These are phyloP conservation scores for Capsicum chinense DNA, from an alignment of 257 asterid genomes.

Conservation along the genomic window DNA sequence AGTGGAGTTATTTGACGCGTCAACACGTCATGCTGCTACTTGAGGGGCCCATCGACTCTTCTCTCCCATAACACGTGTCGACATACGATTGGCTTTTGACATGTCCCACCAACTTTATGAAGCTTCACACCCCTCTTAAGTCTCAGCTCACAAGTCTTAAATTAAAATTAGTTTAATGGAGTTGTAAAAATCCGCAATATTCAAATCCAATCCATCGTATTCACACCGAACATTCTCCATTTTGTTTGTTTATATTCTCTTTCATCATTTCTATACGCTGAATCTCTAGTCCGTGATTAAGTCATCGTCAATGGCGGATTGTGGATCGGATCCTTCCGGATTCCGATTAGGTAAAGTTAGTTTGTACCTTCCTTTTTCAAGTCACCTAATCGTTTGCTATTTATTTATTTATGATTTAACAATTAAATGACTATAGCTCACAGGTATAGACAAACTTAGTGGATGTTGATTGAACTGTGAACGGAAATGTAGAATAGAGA, in stretches of 20 bases:
- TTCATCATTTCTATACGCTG: background rate
- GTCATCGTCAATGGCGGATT: slow-evolving; percentile 55
- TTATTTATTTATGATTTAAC: background rate
- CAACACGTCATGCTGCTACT: background rate
- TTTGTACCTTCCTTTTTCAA: background rate
- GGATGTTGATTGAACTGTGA: background rate
- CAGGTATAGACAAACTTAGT: background rate
- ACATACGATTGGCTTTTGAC: background rate
- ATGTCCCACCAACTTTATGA: background rate
- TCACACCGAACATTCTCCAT: slow-evolving; percentile 26
- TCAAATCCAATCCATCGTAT: slow-evolving; percentile 29
- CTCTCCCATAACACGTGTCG: background rate
- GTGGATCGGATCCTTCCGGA: slow-evolving; percentile 61
- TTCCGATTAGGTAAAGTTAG: slow-evolving; percentile 55
- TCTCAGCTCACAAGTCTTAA: background rate
- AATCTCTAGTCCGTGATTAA: slow-evolving; percentile 23
- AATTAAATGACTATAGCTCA: background rate
- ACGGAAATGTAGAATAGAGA: background rate
- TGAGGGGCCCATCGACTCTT: background rate
- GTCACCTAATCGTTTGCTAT: slow-evolving; percentile 13
- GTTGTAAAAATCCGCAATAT: slow-evolving; percentile 7
- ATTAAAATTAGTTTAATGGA: background rate
- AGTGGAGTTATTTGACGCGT: background rate
- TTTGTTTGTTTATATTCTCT: slow-evolving; percentile 31
- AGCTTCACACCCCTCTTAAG: background rate